Conservation (phyloP, 2,329 filamentous ascomycete species). For the Fusarium nematophilum region DNA sequence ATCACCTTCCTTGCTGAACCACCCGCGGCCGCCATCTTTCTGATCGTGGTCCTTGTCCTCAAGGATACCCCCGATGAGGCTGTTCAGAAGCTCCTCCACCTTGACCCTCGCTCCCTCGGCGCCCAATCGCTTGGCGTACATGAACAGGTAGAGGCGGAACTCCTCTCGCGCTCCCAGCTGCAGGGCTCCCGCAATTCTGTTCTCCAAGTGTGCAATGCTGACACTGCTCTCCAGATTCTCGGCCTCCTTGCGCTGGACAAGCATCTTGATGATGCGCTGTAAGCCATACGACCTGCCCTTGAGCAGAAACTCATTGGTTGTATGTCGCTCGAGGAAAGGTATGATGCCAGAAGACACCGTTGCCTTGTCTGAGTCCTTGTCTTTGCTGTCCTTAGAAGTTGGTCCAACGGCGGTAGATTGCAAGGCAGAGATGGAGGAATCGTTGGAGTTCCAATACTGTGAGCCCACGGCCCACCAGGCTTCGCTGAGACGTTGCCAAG, state of each 20-base stretch:
- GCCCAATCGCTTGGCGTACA: slow-evolving; percentile 96
- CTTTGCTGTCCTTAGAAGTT: slow-evolving; percentile 58
- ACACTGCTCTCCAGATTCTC: slow-evolving; percentile 92
- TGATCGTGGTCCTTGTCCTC: slow-evolving; percentile 63
- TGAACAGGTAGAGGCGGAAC: slow-evolving; percentile 93
- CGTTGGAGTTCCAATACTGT: slow-evolving; percentile 99
- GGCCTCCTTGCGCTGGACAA: slow-evolving; percentile 89
- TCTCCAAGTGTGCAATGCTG: slow-evolving; percentile 94
- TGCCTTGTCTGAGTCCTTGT: slow-evolving; percentile 59
- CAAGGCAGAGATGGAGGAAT: slow-evolving; percentile 85
- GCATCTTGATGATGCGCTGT: slow-evolving; percentile 88
- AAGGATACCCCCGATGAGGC: slow-evolving; percentile 78
- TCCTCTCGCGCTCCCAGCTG: slow-evolving; percentile 89
- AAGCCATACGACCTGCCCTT: slow-evolving; percentile 93
- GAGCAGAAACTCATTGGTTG: slow-evolving; percentile 90
- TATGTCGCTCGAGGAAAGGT: slow-evolving; percentile 92
- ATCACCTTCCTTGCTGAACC: slow-evolving; percentile 74
- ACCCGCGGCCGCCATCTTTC: slow-evolving; percentile 61
- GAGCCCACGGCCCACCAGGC: slow-evolving; percentile 98
- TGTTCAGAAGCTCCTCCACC: slow-evolving; percentile 90
- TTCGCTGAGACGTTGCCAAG: slow-evolving; percentile 96
- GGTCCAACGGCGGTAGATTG: slow-evolving; percentile 76
- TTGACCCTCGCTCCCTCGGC: slow-evolving; percentile 89
- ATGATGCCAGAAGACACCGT: slow-evolving; percentile 90
- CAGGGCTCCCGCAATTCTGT: slow-evolving; percentile 88